A percentile compares a stretch with the other conserved stretches of the same genome.
Conservation (phyloP, 78 protist genomes). For the Dictyostelium purpureum region DNA sequence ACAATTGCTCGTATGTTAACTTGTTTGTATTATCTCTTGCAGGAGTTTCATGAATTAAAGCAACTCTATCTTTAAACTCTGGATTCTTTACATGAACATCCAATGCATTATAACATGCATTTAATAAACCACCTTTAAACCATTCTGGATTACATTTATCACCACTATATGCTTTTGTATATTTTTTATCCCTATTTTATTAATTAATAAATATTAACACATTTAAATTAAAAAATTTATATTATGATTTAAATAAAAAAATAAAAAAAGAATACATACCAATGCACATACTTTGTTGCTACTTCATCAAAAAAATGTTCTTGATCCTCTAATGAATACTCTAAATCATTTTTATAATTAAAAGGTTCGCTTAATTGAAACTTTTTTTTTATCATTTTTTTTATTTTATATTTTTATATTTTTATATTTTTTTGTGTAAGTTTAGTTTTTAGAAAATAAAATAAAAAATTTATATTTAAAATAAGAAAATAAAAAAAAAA, state of each 20-base stretch:
- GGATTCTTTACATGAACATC: constrained; percentile 56
- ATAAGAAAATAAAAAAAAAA: too few relatives aligned
- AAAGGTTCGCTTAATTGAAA: constrained; percentile 11
- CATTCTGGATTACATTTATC: constrained; percentile 73
- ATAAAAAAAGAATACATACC: background rate
- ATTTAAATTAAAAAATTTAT: background rate
- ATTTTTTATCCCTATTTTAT: too few relatives aligned
- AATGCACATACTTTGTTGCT: constrained; percentile 33
- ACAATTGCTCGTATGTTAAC: background rate
- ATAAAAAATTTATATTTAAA: too few relatives aligned
- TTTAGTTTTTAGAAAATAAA: too few relatives aligned
- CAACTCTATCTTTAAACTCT: background rate
- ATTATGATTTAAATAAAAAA: background rate
- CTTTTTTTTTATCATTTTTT: background rate
- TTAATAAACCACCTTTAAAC: constrained; percentile 85
- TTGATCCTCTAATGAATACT: constrained; percentile 8
- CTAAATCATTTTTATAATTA: constrained; percentile 34
- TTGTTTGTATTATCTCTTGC: background rate
- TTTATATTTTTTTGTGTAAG: too few relatives aligned
- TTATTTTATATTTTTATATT: too few relatives aligned
- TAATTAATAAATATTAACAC: background rate
- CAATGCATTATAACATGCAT: constrained; percentile 73
- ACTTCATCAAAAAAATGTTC: constrained; percentile 22
- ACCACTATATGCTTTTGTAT: too few relatives aligned
- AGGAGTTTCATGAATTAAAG: constrained; percentile 33